Conservation (phyloP, 1,284 basidiomycete genomes). For the Moesziomyces sp. region DNA sequence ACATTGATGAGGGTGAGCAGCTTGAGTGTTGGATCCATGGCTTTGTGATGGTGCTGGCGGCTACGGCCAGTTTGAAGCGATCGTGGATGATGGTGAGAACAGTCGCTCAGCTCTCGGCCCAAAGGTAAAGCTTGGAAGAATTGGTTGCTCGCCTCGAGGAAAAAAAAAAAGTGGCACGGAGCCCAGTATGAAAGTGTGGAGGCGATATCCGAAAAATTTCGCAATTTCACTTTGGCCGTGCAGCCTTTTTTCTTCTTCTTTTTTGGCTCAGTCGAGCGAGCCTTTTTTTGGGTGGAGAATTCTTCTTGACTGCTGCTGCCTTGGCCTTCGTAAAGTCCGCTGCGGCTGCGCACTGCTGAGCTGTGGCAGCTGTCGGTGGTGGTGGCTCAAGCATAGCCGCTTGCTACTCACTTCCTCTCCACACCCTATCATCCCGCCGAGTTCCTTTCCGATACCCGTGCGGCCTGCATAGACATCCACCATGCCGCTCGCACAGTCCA, state of each 20-base stretch:
- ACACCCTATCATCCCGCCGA: too few relatives aligned
- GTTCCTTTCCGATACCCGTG: background rate
- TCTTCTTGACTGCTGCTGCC: too few relatives aligned
- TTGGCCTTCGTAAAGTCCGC: too few relatives aligned
- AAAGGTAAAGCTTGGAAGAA: background rate
- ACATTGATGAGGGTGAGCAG: constrained; percentile 94
- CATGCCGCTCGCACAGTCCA: constrained; percentile 62
- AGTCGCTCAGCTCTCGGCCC: background rate
- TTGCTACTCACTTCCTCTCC: too few relatives aligned
- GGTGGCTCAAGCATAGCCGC: too few relatives aligned
- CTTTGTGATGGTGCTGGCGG: background rate
- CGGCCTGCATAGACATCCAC: constrained; percentile 7
- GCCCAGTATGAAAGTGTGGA: constrained; percentile 13
- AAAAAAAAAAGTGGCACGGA: background rate
- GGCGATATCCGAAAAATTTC: constrained; percentile 18
- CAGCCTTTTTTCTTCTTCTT: constrained; percentile 5
- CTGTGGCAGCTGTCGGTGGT: too few relatives aligned
- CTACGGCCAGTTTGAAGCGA: constrained; percentile 1
- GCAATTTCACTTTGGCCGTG: background rate
- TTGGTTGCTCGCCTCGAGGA: background rate
- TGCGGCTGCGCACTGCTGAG: too few relatives aligned
- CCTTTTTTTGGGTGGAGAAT: too few relatives aligned
- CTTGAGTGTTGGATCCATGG: constrained; percentile 66
- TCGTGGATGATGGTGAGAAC: constrained; percentile 4
- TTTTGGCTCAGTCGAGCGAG: constrained; percentile 10